Base-by-base conservation (phyloP, 2,329 filamentous ascomycete species). In the Phoma sp. region DNA sequence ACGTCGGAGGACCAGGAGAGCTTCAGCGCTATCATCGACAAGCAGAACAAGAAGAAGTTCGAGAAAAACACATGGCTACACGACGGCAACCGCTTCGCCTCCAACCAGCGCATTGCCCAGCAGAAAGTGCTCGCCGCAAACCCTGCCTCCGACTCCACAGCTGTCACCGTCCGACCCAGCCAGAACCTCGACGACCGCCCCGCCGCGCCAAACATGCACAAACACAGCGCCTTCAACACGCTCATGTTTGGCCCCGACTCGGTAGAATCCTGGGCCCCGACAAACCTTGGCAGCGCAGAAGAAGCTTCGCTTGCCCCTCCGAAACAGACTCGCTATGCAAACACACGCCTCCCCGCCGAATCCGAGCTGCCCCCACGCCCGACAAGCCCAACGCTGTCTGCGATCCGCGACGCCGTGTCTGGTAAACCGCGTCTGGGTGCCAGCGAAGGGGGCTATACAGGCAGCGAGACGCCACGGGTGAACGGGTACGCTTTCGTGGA, bases 1-100 rank as follows among this genome's bases (percentile, higher is more conserved):
- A 99, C 93, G 1, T 96, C 91, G 68, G 95, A 99, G 75, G 95
- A 99, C 73, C 98, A 98, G 70, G 95, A 97, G 71, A 96, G 90
- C 65, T 98, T 99, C 78, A 96, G 96, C 75, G 89, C 88, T 65
- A 81, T 99, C 1, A 80, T 98, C 25, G 95, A 99, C 77, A 90
- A 88, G 67, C 91, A 97, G 69, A 99, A 97, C 69, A 83, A 87
- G 57, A 93, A 92, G 72, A 85, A 83, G 45, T 88, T 89, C 0
- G 88, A 93, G 67, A 96, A 93, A 66, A 90, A 96, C 69, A 86
- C 87, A 1, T 97, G 93, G 89, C 80, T 98, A 40, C 96, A 92
- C 86, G 83, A 86, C 8, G 90, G 87, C 25, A 97, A 98, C 77
- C 93, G 93, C 71, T 84, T 97, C 39, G 83, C 83, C 0, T 80